Percentiles rank a stretch among this genome's conserved stretches.
phyloP scores from a whole-genome alignment of 2,329 filamentous ascomycete genomes.

The Chaetomium sp. region DNA sequence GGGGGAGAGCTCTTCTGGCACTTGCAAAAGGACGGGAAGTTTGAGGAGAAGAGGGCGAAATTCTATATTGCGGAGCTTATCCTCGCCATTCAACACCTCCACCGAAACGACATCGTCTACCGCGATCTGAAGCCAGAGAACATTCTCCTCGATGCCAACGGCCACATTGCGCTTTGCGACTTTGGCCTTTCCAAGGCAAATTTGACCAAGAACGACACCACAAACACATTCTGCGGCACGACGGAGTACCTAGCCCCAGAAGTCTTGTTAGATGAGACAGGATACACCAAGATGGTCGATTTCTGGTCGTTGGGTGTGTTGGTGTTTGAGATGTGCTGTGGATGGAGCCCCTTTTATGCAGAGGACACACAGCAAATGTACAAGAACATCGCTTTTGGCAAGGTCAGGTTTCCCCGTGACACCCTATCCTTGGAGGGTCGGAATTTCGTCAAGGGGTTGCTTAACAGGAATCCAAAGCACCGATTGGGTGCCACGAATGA shows the following conservation, averaged over 20 bases:
- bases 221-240: conserved; percentile 97
- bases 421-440: conserved; percentile 89
- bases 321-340: conserved; percentile 99
- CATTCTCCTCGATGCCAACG: conserved; percentile 92
- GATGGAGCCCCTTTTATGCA: conserved; percentile 98
- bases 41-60: conserved; percentile 89
- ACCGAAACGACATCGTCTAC: conserved; percentile 96
- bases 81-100: conserved; percentile 86
- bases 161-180: conserved; percentile 94
- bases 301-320: conserved; percentile 98
- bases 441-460: conserved; percentile 94
- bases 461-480: conserved; percentile 96
- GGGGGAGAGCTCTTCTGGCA: conserved; percentile 98
- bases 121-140: conserved; percentile 97
- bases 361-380: conserved; percentile 99
- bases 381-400: conserved; percentile 99
- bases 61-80: conserved; percentile 99
- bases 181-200: conserved; percentile 98
- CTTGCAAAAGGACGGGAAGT: conserved; percentile 91
- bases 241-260: conserved; percentile 97
- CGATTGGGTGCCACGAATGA: conserved; percentile 85
- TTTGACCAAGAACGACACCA: conserved; percentile 92
- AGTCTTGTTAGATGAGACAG: conserved; percentile 89
- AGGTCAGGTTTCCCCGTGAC: conserved; percentile 92
- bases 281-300: conserved; percentile 99